These are phyloP conservation scores for Colletotrichum gloeosporioides DNA, from an alignment of 2,329 filamentous ascomycete genomes.

Conservation along the genomic window DNA sequence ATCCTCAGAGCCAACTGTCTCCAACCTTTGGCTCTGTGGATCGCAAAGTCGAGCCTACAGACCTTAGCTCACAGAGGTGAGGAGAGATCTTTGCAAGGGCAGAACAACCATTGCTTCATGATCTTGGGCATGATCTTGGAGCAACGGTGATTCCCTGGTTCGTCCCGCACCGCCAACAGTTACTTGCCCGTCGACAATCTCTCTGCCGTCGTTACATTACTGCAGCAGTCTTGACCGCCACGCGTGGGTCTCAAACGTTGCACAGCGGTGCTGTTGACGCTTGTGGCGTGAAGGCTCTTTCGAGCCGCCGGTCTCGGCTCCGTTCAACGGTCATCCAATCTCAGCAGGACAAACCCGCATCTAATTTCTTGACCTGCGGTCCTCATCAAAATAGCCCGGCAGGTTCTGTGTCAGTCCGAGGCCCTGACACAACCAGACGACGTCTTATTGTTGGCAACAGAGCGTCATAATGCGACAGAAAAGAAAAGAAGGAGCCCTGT, in stretches of 20 bases:
- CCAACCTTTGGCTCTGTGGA: neutral
- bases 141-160: neutral
- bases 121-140: neutral
- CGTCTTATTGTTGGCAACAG: neutral
- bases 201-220: conserved; percentile 19
- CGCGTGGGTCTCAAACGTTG: neutral
- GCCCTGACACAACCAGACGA: neutral
- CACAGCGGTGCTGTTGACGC: neutral
- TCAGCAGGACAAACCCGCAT: conserved; percentile 7
- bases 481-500: neutral
- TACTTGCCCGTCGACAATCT: neutral
- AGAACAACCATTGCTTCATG: neutral
- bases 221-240: neutral
- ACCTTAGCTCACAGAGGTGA: neutral
- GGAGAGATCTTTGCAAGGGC: neutral
- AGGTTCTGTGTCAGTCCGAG: neutral
- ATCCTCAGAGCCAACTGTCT: neutral
- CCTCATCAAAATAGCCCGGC: conserved; percentile 3
- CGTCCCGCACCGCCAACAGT: neutral
- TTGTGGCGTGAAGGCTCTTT: neutral
- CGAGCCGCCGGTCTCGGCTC: conserved; percentile 9
- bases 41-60: neutral
- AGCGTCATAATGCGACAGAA: conserved; percentile 2
- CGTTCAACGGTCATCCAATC: conserved; percentile 7
- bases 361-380: conserved; percentile 6